These are phyloP conservation scores for Pyrenopolyporus hunteri DNA, from an alignment of 495 filamentous ascomycete genomes.

Conservation along the genomic window DNA sequence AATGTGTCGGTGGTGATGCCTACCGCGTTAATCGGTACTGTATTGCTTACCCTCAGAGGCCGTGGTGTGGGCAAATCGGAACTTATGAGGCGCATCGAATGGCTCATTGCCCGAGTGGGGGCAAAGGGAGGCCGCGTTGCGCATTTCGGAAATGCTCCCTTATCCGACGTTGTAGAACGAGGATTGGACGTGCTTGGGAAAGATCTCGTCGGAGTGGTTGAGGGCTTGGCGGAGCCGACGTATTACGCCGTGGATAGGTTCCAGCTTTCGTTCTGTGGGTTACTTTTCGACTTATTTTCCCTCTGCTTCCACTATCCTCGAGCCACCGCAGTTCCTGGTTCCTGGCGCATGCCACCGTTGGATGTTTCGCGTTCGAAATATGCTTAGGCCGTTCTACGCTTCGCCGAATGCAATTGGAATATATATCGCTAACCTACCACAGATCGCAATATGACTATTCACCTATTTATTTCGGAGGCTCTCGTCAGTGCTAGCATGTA, in stretches of 20 bases:
- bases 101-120: conserved; percentile 82
- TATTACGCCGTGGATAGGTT: conserved; percentile 95
- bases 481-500: conserved; percentile 90
- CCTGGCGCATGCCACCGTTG: no score
- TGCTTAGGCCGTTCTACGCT: neutral
- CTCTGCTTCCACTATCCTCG: neutral
- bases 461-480: conserved; percentile 92
- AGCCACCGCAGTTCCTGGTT: no score
- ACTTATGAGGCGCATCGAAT: conserved; percentile 84
- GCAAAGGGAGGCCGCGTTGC: conserved; percentile 89
- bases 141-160: conserved; percentile 82
- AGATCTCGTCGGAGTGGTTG: conserved; percentile 79
- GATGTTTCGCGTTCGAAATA: no score
- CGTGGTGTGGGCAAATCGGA: conserved; percentile 89
- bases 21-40: conserved; percentile 91
- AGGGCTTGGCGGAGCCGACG: conserved; percentile 82
- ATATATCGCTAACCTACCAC: conserved; percentile 5
- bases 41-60: conserved; percentile 88
- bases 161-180: conserved; percentile 82
- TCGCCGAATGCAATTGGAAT: neutral
- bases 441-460: conserved; percentile 96
- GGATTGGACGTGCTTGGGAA: conserved; percentile 90
- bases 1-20: conserved; percentile 97
- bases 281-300: neutral
- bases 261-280: conserved; percentile 81